A percentile compares a stretch with the other conserved stretches of the same genome.
Conservation (phyloP, 306 rosid genomes). For the Vachellia collinsii region DNA sequence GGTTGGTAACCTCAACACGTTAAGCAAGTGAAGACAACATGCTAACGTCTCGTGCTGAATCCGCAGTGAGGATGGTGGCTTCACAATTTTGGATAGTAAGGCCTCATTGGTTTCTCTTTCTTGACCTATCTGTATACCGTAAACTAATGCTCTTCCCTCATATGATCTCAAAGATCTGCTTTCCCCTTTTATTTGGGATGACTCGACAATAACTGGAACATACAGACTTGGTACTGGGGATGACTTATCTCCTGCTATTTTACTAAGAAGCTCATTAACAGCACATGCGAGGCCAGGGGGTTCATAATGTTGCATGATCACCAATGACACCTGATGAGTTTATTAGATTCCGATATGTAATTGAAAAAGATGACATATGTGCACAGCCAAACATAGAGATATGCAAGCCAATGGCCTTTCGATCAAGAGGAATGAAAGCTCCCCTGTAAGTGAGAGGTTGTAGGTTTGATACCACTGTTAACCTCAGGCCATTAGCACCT, state of each 20-base stretch:
- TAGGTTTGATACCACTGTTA: no score
- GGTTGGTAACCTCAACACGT: slow-evolving; percentile 60
- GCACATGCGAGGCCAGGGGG: slow-evolving; percentile 81
- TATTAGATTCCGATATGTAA: slow-evolving; percentile 18
- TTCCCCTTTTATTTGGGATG: slow-evolving; percentile 66
- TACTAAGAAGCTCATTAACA: slow-evolving; percentile 63
- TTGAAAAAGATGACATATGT: neutral
- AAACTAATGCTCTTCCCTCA: slow-evolving; percentile 43
- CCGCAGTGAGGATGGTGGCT: slow-evolving; percentile 52
- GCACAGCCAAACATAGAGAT: neutral
- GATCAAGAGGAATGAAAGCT: neutral
- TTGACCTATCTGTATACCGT: slow-evolving; percentile 60
- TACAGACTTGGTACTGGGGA: slow-evolving; percentile 58
- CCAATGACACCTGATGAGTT: slow-evolving; percentile 63
- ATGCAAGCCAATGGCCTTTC: neutral
- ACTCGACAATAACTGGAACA: slow-evolving; percentile 59
- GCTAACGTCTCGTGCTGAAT: slow-evolving; percentile 70
- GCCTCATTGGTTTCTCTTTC: slow-evolving; percentile 51
- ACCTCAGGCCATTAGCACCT: neutral
- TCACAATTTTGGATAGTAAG: slow-evolving; percentile 53
- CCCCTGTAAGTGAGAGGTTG: neutral
- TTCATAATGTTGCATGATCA: slow-evolving; percentile 66
- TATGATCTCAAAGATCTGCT: slow-evolving; percentile 42
- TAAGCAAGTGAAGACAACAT: slow-evolving; percentile 72
- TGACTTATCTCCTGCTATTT: slow-evolving; percentile 45